A percentile compares a stretch with the other conserved stretches of the same genome.
phyloP scores from a whole-genome alignment of 2,329 filamentous ascomycete genomes.

The Talaromyces sp. region DNA sequence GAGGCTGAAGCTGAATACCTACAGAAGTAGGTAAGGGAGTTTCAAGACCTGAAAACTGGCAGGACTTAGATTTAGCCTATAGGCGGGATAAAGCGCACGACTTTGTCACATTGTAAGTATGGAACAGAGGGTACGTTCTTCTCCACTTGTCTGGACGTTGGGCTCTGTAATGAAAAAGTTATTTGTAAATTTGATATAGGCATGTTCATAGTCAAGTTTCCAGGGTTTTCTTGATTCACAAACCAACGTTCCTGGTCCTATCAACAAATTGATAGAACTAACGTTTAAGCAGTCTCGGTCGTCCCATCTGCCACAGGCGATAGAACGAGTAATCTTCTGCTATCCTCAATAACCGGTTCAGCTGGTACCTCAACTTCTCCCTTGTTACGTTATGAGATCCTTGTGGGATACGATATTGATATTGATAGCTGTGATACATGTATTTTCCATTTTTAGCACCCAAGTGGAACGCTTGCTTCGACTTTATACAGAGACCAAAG shows the following conservation, averaged over 20 bases:
- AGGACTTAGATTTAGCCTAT: too few species aligned
- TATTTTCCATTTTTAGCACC: background rate
- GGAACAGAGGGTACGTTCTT: too few species aligned
- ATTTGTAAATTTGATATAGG: background rate
- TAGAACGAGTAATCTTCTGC: background rate
- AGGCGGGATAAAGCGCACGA: too few species aligned
- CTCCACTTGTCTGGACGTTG: too few species aligned
- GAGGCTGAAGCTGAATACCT: too few species aligned
- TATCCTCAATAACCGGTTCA: background rate
- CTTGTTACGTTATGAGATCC: background rate
- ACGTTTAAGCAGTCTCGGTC: too few species aligned
- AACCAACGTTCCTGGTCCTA: too few species aligned
- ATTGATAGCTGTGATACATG: background rate
- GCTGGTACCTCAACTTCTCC: background rate
- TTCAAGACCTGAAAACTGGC: too few species aligned
- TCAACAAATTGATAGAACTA: too few species aligned
- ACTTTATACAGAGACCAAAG: background rate
- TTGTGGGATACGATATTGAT: background rate
- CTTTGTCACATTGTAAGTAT: too few species aligned
- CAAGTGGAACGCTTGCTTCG: conserved; percentile 12
- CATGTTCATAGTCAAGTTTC: background rate
- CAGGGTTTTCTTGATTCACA: background rate
- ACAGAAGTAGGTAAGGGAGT: too few species aligned
- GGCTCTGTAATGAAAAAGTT: background rate
- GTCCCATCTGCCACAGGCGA: too few species aligned